Percentiles rank a stretch among this genome's conserved stretches.
These are phyloP conservation scores for Colletotrichum horii DNA, from an alignment of 2,329 filamentous ascomycete species.

Conservation along the genomic window DNA sequence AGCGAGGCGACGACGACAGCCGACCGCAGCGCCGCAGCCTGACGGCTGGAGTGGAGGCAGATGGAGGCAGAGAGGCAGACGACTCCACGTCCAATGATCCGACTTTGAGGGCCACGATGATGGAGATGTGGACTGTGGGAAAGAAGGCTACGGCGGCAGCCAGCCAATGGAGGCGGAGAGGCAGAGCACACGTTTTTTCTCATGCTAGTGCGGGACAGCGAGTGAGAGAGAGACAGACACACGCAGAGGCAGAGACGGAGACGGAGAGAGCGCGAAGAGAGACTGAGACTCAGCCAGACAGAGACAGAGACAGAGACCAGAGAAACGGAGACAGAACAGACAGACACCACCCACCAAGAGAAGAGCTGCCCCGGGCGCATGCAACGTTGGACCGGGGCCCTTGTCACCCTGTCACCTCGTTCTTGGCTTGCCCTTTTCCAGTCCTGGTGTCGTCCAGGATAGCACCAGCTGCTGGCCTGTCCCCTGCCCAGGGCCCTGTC, in stretches of 20 bases:
- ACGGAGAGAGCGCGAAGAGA: not conserved
- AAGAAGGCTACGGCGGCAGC: not conserved
- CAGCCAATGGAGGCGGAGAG: slow-evolving; percentile 9
- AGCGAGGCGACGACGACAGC: not conserved
- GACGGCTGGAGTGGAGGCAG: not conserved
- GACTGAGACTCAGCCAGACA: not conserved
- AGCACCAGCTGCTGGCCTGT: not conserved
- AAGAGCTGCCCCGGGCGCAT: slow-evolving; percentile 14
- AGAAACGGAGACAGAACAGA: not conserved
- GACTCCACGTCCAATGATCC: not conserved
- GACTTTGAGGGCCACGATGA: not conserved
- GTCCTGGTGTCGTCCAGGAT: not conserved
- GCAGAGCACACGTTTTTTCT: not conserved
- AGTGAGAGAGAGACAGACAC: not conserved
- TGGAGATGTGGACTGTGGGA: not conserved
- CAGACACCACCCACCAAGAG: not conserved
- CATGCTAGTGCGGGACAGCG: not conserved
- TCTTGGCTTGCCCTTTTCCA: not conserved
- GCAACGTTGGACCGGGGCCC: slow-evolving; percentile 18
- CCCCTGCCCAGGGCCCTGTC: not conserved
- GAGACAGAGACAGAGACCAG: not conserved
- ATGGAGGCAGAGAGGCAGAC: not conserved
- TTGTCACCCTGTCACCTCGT: slow-evolving; percentile 7
- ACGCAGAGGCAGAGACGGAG: not conserved
- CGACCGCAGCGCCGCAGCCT: not conserved